A percentile compares a stretch with the other conserved stretches of the same genome.
Evolutionary conservation across 495 filamentous ascomycete genomes (phyloP).

Genomic region (Lasiosphaeris hirsuta): DNA sequence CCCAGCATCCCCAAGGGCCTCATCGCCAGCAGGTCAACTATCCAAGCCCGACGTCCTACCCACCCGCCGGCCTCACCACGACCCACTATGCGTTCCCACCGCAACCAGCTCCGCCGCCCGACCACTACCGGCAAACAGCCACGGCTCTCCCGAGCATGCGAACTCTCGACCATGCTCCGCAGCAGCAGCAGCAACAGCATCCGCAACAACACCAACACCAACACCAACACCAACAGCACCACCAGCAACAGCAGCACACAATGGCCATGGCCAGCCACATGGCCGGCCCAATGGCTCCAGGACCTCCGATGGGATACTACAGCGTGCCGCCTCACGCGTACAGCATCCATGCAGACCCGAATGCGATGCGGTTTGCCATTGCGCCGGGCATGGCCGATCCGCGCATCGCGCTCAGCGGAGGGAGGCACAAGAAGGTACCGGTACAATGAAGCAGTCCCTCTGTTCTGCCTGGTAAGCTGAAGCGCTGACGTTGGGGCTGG

Average conservation of each 20-base stretch:
- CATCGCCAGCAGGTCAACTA: constrained; percentile 52
- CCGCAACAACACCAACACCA: constrained; percentile 43
- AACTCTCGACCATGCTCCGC: constrained; percentile 49
- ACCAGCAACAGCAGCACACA: constrained; percentile 28
- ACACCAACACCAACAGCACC: constrained; percentile 34
- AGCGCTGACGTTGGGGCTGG: constrained; percentile 23
- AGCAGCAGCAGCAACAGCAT: constrained; percentile 45
- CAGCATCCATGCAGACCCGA: constrained; percentile 30
- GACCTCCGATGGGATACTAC: constrained; percentile 39
- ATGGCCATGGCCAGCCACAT: constrained; percentile 37
- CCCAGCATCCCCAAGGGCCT: constrained; percentile 41
- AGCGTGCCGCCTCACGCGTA: constrained; percentile 42
- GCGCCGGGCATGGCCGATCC: constrained; percentile 49
- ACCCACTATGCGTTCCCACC: constrained; percentile 52
- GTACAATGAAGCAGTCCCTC: constrained; percentile 9
- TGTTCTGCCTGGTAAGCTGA: constrained; percentile 1
- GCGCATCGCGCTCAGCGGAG: constrained; percentile 67
- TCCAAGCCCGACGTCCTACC: constrained; percentile 54
- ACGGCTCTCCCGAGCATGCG: constrained; percentile 67
- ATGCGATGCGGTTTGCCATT: constrained; percentile 56
- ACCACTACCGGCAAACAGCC: constrained; percentile 36
- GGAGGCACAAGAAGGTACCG: constrained; percentile 81
- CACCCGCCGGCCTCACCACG: constrained; percentile 48
- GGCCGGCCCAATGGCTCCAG: constrained; percentile 32
- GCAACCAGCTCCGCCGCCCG: constrained; percentile 28